Evolutionary conservation across 352 stramenopile species (phyloP), one percentile per base, ranked within the genome.

Genomic region (Halophytophthora polymorphica): DNA sequence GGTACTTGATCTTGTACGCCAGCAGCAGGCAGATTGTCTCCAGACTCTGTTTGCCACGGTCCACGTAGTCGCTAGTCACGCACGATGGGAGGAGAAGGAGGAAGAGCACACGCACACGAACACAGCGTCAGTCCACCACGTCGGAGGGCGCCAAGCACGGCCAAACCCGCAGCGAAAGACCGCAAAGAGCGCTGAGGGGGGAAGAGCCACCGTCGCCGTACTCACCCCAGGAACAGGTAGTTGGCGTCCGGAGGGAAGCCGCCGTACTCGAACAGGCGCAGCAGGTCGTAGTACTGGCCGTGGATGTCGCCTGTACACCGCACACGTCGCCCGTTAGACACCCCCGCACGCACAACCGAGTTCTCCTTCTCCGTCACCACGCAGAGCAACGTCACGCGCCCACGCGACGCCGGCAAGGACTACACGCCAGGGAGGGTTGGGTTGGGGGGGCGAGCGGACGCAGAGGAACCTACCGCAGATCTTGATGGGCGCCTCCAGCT

Each of bases 401-500:
- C 25, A 31, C 25, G 25, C 25, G 25, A 31, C 25, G 25, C 25
- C 4, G 25, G 8, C 4, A 8, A 4, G 25, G 25, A 31, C 25
- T 31, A 41, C 11, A 41, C n/a, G 33, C 17, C 8, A 41, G 37
- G 29, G 12, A 12, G 15, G 33, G 13, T 3, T 2, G 33, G 11
- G 33, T 14, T 3, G 13, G 6, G 11, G 33, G 15, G 3, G 15
- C 33, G 13, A 38, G 11, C 33, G 33, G 15, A 3, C 33, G 13
- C 11, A 14, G 19, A 19, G 28, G 31, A 37, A 68, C 69, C 60
- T 56, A 91, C 95, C 95, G 69, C 95, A 98, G 40, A 98, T 97
- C 66, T 98, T 98, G 56, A 98, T 98, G 6, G 97, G 97, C 31
- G 97, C 97, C 73, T 99, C 97, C 18, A 99, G 79, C 73, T 99